phyloP scores from a whole-genome alignment of 202 grass and related monocot genomes.

The Miscanthus sacchariflorus region DNA sequence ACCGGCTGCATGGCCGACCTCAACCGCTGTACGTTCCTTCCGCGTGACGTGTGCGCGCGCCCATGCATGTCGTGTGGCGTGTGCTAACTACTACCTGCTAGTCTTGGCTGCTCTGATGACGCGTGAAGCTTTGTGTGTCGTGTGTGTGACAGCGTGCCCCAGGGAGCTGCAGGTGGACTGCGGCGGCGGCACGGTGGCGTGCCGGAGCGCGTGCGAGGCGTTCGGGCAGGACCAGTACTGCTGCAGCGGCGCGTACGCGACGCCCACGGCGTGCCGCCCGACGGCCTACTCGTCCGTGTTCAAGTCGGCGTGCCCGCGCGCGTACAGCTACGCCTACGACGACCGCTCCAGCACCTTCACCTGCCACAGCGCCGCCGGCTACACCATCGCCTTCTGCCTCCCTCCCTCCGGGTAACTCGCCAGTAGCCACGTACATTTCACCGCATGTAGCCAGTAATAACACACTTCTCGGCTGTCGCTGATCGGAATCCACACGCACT shows the following conservation, averaged over 20 bases:
- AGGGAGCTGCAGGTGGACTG: constrained; percentile 82
- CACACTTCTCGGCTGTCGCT: no score
- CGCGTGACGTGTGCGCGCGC: not conserved
- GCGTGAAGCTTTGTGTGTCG: not conserved
- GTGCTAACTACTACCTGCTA: not conserved
- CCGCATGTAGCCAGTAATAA: no score
- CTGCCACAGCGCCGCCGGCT: constrained; percentile 56
- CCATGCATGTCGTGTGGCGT: not conserved
- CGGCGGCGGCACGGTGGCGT: constrained; percentile 65
- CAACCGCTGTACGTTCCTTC: constrained; percentile 61
- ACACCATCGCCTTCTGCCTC: constrained; percentile 85
- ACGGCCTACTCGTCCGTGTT: constrained; percentile 82
- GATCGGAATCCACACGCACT: not conserved
- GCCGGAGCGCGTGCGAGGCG: constrained; percentile 88
- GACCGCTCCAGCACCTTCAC: constrained; percentile 87
- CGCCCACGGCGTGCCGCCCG: constrained; percentile 65
- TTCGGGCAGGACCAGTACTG: constrained; percentile 85
- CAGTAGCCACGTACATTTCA: no score
- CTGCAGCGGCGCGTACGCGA: constrained; percentile 85
- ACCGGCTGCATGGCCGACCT: constrained; percentile 87
- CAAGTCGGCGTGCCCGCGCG: constrained; percentile 81
- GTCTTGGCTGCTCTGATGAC: constrained; percentile 19
- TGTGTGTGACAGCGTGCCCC: constrained; percentile 63
- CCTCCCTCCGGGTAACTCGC: constrained; percentile 48
- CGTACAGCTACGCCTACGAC: constrained; percentile 96